Evolutionary conservation across 768 basidiomycete species (phyloP).

Genomic region (Hygrophoropsis aurantiaca): DNA sequence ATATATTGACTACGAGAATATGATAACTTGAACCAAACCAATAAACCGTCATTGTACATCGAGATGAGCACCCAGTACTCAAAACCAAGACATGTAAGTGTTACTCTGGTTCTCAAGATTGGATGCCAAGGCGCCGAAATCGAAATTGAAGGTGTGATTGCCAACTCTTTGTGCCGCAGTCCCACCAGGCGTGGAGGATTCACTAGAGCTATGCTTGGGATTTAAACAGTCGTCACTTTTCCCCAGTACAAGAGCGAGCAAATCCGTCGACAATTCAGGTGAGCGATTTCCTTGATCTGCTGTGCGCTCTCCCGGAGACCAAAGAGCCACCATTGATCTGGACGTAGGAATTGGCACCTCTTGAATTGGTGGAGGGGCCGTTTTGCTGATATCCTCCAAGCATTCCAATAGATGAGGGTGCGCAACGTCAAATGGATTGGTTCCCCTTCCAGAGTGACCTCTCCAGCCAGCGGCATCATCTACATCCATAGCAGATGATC

Average conservation of each 20-base stretch:
- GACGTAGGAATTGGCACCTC: conserved; percentile 23
- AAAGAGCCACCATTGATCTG: conserved; percentile 10
- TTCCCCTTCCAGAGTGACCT: conserved; percentile 2
- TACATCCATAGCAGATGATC: conserved; percentile 23
- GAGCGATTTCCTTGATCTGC: conserved; percentile 12
- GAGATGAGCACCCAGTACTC: conserved; percentile 8
- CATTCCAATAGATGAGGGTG: conserved; percentile 24
- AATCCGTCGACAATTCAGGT: conserved; percentile 31
- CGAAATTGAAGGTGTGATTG: conserved; percentile 59
- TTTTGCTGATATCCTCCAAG: conserved; percentile 22
- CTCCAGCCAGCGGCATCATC: conserved; percentile 12
- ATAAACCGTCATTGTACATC: no score
- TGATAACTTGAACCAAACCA: no score
- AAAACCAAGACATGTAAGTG: conserved; percentile 70
- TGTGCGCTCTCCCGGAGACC: conserved; percentile 10
- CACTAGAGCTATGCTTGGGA: conserved; percentile 11
- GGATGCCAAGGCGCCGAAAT: conserved; percentile 56
- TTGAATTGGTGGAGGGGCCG: conserved; percentile 17
- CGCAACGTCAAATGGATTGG: conserved; percentile 17
- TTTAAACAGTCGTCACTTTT: conserved; percentile 24
- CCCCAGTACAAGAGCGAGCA: conserved; percentile 30
- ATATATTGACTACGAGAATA: no score
- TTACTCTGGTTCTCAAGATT: conserved; percentile 56
- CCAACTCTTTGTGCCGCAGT: conserved; percentile 42
- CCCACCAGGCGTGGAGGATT: conserved; percentile 15